Base-by-base conservation (phyloP, 192 early-diverging fungal genomes). In the Cladochytrium replicatum region DNA sequence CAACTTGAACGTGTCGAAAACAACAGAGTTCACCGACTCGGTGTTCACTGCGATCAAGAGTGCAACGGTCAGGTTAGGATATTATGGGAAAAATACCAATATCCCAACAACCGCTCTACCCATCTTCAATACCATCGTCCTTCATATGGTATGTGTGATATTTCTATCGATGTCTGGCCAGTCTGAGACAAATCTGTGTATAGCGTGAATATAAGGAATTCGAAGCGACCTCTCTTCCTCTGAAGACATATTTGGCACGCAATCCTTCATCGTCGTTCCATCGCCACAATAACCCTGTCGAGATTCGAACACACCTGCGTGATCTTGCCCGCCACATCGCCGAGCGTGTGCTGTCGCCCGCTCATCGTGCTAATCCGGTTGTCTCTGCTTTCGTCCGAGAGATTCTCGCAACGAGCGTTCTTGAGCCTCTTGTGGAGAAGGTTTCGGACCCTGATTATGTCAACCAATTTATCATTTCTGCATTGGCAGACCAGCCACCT, bases 321-420 rank as follows among this genome's bases (percentile, higher is more conserved):
- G 47, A 41, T 3, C 38, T 67, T 2, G 43, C 57, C 1, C 59
- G 60, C 52, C 58, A 51, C 21, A 27, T 74, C 13, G 21, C 52
- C 23, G 43, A 57, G 7, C 17, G 48, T 2, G 30, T 64, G 27
- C 49, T 74, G 4, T 67, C 63, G 4, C 37, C 57, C 19, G 22
- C 46, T 4, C 67, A 74, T 38, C 40, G 56, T 13, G 48, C 51
- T 3, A 60, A 55, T 0, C 62, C 67, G 4, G 43, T 67, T 3
- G 61, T 70, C 3, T 67, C 69, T 29, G 43, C 43, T 3, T 43
- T 74, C 21, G 42, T 65, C 1, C 57, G 58, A 5, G 72, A 74
- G 40, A 62, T 74, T 34, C 11, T 74, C 4, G 72, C 64, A n/a
- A 74, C 72, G 0, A 55, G 57, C 6, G 67, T 74, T 1, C 54